These are phyloP conservation scores for Bryoerythrophyllum caledonicum DNA, from an alignment of 225 moss, liverwort and hornwort genomes.

Conservation along the genomic window DNA sequence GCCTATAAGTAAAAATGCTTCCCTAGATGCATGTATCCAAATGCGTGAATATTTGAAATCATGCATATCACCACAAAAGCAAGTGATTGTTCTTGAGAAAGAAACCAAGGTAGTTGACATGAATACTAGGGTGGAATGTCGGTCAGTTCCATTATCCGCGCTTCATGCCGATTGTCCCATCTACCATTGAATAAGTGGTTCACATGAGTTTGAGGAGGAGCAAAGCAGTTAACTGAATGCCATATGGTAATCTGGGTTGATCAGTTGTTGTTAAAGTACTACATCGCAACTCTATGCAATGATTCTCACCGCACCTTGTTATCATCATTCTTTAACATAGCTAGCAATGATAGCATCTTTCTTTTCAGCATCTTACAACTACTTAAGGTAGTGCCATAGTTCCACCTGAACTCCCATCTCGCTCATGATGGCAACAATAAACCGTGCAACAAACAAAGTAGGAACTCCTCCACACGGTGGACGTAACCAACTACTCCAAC, in stretches of 20 bases:
- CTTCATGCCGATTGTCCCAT: not conserved
- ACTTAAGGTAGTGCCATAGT: not conserved
- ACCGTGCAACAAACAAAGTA: not conserved
- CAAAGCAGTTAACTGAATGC: not conserved
- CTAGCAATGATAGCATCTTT: not conserved
- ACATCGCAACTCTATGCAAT: conserved; percentile 4
- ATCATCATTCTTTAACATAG: not conserved
- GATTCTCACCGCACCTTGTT: not conserved
- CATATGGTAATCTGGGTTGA: not conserved
- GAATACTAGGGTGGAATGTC: not conserved
- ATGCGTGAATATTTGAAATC: too few species aligned
- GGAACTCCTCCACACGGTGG: not conserved
- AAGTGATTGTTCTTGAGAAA: too few species aligned
- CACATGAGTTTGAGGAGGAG: not conserved
- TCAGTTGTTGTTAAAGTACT: not conserved
- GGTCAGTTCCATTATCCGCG: not conserved
- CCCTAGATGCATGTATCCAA: too few species aligned
- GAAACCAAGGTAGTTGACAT: too few species aligned
- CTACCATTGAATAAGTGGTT: not conserved
- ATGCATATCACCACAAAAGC: too few species aligned
- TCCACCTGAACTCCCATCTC: not conserved
- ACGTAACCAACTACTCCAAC: not conserved
- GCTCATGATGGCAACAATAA: conserved; percentile 1
- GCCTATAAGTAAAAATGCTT: too few species aligned
- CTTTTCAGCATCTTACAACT: not conserved